These are phyloP conservation scores for Suhomyces maxii DNA, from an alignment of 1,139 yeast species.

Conservation along the genomic window DNA sequence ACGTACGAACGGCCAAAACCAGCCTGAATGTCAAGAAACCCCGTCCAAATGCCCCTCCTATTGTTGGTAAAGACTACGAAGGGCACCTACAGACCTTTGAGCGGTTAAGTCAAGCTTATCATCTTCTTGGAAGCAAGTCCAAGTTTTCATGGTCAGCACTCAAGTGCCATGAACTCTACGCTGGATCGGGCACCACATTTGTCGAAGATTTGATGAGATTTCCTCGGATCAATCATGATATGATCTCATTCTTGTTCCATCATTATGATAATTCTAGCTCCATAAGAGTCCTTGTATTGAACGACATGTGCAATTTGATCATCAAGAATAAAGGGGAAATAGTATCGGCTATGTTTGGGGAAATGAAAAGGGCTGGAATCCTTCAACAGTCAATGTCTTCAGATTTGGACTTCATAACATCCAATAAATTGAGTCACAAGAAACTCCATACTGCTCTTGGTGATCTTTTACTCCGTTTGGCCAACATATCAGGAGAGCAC, in stretches of 20 bases:
- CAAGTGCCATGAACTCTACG: conserved; percentile 20
- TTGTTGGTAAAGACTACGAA: neutral
- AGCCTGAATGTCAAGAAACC: no score
- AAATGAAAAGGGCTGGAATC: conserved; percentile 3
- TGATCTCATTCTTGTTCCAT: conserved; percentile 17
- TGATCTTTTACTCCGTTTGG: conserved; percentile 10
- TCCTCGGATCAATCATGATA: conserved; percentile 20
- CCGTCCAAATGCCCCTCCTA: neutral
- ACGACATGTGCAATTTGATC: conserved; percentile 19
- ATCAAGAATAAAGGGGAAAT: conserved; percentile 9
- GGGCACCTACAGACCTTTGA: conserved; percentile 6
- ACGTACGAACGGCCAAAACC: neutral
- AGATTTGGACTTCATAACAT: conserved; percentile 2
- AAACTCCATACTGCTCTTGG: conserved; percentile 1
- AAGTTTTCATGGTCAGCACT: conserved; percentile 16
- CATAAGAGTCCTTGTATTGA: conserved; percentile 20
- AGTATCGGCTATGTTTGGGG: conserved; percentile 6
- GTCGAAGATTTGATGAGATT: conserved; percentile 23
- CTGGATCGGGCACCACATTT: conserved; percentile 9
- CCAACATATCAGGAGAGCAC: conserved; percentile 22
- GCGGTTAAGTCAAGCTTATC: conserved; percentile 19
- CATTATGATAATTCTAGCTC: conserved; percentile 21
- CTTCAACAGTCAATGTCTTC: neutral
- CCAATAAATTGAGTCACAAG: neutral
- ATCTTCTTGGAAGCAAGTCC: conserved; percentile 13